Base-by-base conservation (phyloP, 2,329 filamentous ascomycete genomes). In the Diaporthe citrichinensis region DNA sequence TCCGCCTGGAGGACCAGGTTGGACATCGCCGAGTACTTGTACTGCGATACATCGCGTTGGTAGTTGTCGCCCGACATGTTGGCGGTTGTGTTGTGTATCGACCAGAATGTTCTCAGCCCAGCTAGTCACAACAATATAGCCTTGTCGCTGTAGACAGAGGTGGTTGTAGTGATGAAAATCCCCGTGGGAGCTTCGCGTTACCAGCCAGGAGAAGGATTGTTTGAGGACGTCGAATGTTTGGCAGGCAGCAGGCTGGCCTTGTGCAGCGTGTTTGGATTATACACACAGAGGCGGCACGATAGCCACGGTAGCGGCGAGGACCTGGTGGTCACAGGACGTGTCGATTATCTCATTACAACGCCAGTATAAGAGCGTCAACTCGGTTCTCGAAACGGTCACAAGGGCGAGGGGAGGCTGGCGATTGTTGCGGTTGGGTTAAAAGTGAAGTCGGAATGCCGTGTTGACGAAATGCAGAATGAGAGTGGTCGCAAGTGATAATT, bases 1-100 rank as follows among this genome's bases (percentile, higher is more conserved):
- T 99, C 97, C 88, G 95, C 96, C 94, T 99, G 97, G 92, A 99
- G 95, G 84, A 99, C 97, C 95, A 99, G 94, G 92, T 99, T 99
- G 88, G 97, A 99, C 97, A 99, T 98, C 85, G 95, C 95, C 92
- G 95, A 95, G 91, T 98, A 98, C 87, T 98, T 98, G 91, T 98
- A 98, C 87, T 98, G 96, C 86, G 95, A 96, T 82, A 98, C 94
- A 93, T 97, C 92, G 86, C 91, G 91, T 82, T 93, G 89, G 85
- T 91, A 89, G 84, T 77, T 77, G 49, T 93, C 94, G 69, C 76
- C 76, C 85, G 94, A 90, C 94, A 96, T 96, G 75, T 84, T 89
- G 84, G 79, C 82, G 81, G 80, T 28, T 65, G 59, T 20, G 58
- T 65, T 28, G 36, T 39, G 41, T 65, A 28, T 44, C 51, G n/a